Base-by-base conservation (phyloP, 495 filamentous ascomycete species). In the Hamigera avellanea region DNA sequence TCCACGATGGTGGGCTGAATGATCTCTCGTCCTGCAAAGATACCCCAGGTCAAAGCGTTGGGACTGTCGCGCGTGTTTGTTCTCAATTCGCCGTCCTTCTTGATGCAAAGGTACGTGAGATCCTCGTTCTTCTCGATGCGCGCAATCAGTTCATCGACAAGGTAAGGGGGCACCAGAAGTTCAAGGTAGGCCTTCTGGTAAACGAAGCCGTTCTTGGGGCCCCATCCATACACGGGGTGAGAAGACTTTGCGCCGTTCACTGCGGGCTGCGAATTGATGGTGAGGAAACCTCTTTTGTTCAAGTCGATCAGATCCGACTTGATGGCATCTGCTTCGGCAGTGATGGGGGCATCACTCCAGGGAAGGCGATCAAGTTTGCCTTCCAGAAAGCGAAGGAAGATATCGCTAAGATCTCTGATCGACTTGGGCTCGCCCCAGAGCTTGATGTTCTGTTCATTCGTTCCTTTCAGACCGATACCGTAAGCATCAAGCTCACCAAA, bases 1-100 rank as follows among this genome's bases (percentile, higher is more conserved):
- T 99, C 93, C 32, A 96, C 89, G 42, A 99, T 93, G n/a, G 93
- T 99, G 8, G 93, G 93, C 56, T 99, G 93, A 30, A 99, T 86
- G 51, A 99, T 95, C 58, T 99, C 93, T 53, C 95, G 91, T 23
- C 91, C 91, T 8, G 93, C 88, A 65, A 95, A 99, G 30, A 96
- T 93, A 59, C 93, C 93, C 93, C 93, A 99, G 3, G 93, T 99
- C 33, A 99, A 78, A 8, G 93, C 93, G 49, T 96, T 99, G 16
- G 93, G 93, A 10, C 82, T 86, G 26, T 75, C 76, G 16, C 72
- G 73, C 9, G 83, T 73, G 49, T 96, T 95, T n/a, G 86, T 93
- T 48, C 76, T 73, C 36, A 96, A 68, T 40, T 78, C 74, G 10
- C 88, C 87, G 2, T 67, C 64, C 53, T 83, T 84, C 40, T 81